phyloP scores from a whole-genome alignment of 2,329 filamentous ascomycete species.

The Fusarium acutatum region DNA sequence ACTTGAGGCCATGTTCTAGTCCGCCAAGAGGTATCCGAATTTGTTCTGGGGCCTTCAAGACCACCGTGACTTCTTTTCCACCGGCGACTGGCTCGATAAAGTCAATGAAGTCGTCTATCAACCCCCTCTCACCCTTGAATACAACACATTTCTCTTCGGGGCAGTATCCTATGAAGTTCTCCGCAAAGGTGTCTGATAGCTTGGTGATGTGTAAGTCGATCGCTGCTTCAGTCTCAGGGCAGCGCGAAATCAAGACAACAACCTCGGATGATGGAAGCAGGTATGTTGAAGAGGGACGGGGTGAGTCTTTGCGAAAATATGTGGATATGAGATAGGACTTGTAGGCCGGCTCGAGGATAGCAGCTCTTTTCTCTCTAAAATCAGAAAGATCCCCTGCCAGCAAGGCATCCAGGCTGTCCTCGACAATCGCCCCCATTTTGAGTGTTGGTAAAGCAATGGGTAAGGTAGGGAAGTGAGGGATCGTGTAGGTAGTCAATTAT shows the following conservation, averaged over 20 bases:
- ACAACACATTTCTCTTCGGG: slow-evolving; percentile 26
- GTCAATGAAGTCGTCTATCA: slow-evolving; percentile 31
- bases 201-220: slow-evolving; percentile 19
- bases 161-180: slow-evolving; percentile 40
- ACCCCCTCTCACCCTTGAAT: slow-evolving; percentile 34
- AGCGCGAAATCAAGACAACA: slow-evolving; percentile 4
- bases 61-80: neutral
- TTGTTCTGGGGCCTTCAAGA: slow-evolving; percentile 24
- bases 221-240: slow-evolving; percentile 1
- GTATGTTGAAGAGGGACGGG: slow-evolving; percentile 8
- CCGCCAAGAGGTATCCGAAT: slow-evolving; percentile 33
- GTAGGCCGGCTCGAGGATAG: slow-evolving; percentile 23
- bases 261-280: slow-evolving; percentile 25
- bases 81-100: slow-evolving; percentile 14
- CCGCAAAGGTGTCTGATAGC: slow-evolving; percentile 12
- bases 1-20: slow-evolving; percentile 30
- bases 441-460: neutral
- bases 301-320: neutral
- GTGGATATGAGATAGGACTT: slow-evolving; percentile 19
- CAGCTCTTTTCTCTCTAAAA: neutral
- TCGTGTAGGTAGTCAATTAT: neutral
- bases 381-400: neutral
- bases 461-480: no score
- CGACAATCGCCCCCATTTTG: slow-evolving; percentile 8
- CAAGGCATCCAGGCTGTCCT: neutral